Evolutionary conservation across 306 rosid genomes (phyloP), one percentile per base, ranked within the genome.

Genomic region (Quercus suber): DNA sequence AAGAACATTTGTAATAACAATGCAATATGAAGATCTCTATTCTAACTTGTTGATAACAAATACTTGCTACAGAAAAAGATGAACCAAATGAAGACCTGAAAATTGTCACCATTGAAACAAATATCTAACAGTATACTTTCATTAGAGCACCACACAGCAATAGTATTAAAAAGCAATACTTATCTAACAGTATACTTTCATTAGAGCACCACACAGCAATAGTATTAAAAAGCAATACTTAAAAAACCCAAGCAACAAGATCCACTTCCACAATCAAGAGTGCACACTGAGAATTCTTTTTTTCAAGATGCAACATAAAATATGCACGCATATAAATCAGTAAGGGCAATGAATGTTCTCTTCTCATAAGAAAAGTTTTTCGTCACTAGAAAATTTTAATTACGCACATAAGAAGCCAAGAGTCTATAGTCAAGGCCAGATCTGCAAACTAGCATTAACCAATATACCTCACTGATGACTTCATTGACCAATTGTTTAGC

Each of bases 401-500:
- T 74, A 78, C 41, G 79, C 80, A 78, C 61, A 12, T 55, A 61
- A 79, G 73, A 80, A 67, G 78, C 74, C 75, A 84, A 61, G 49
- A 41, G 83, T 75, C 33, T 19, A 10, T 18, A 33, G 41, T 76
- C 74, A 76, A 43, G 79, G 78, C 78, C 78, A 69, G 84, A 80
- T 77, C 82, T 60, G 65, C 55, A 86, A 72, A 43, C 49, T 58
- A 55, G 73, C 77, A 74, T 41, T 70, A 43, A n/a, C 60, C 77
- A 73, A 82, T 92, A 80, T 88, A 96, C 99, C 96, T 96, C 99
- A 9, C 89, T 96, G 71, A 90, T 89, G 78, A 96, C 89, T 86
- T 92, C 90, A 83, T 88, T 80, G 75, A 93, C 97, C 92, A 96
- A 82, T 76, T 86, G 90, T 80, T 93, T 96, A 35, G 98, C 98